Evolutionary conservation across 2,329 filamentous ascomycete species (phyloP).

Genomic region (Arthrobotrys pseudoclavata): DNA sequence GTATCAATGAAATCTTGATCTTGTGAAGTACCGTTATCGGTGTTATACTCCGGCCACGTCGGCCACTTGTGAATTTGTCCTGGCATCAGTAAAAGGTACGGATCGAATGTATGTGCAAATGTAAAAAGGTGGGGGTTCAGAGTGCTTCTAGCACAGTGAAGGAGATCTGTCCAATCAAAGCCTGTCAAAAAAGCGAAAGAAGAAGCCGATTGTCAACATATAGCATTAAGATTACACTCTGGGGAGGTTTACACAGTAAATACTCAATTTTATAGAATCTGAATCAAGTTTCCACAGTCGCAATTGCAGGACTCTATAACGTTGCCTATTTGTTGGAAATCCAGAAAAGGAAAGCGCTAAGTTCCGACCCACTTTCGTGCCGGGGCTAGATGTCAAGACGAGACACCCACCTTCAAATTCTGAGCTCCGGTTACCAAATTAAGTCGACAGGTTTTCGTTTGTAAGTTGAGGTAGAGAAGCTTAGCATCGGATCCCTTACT

Average conservation of each 20-base stretch:
- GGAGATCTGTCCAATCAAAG: background rate
- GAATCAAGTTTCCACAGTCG: background rate
- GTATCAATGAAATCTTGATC: conserved; percentile 63
- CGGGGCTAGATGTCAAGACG: background rate
- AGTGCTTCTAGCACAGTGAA: background rate
- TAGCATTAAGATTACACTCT: background rate
- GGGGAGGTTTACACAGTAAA: background rate
- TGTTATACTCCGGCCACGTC: conserved; percentile 63
- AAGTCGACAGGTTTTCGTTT: background rate
- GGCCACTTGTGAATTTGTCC: conserved; percentile 62
- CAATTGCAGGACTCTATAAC: too few relatives aligned
- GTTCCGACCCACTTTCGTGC: background rate
- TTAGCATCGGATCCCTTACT: background rate
- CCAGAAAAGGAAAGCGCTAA: conserved; percentile 32
- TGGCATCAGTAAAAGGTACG: conserved; percentile 52
- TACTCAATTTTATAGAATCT: conserved; percentile 1
- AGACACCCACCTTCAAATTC: conserved; percentile 16
- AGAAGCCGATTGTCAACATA: background rate
- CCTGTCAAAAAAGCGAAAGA: background rate
- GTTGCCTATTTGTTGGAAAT: conserved; percentile 20
- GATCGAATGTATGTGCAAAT: background rate
- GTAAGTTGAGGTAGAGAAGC: background rate
- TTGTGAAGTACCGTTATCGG: conserved; percentile 53
- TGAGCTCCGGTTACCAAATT: conserved; percentile 18
- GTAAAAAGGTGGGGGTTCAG: too few relatives aligned